Evolutionary conservation across 2,329 filamentous ascomycete genomes (phyloP).

Genomic region (Ramularia collo-cygni): DNA sequence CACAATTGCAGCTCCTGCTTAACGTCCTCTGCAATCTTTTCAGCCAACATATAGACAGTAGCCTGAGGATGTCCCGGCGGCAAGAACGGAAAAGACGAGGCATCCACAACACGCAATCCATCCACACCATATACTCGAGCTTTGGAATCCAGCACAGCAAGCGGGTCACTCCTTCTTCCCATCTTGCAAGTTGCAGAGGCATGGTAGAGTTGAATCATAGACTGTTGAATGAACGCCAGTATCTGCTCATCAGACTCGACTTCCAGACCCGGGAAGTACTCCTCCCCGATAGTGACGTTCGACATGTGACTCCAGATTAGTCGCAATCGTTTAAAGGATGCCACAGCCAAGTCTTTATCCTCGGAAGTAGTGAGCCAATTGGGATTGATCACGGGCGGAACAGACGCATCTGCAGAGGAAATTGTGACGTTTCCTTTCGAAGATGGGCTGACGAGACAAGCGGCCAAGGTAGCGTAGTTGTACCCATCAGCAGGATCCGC

Average conservation of each 20-base stretch:
- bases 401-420: slow-evolving; percentile 19
- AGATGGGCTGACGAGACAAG: slow-evolving; percentile 27
- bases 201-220: slow-evolving; percentile 10
- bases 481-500: slow-evolving; percentile 1
- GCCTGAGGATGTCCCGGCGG: slow-evolving; percentile 22
- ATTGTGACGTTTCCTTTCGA: slow-evolving; percentile 33
- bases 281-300: slow-evolving; percentile 11
- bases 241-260: slow-evolving; percentile 16
- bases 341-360: slow-evolving; percentile 30
- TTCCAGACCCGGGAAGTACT: slow-evolving; percentile 11
- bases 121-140: slow-evolving; percentile 16
- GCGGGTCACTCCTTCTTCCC: slow-evolving; percentile 4
- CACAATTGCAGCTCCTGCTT: too few relatives aligned
- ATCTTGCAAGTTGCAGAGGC: slow-evolving; percentile 14
- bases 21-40: slow-evolving; percentile 25
- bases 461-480: slow-evolving; percentile 30
- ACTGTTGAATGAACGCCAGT: slow-evolving; percentile 11
- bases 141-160: slow-evolving; percentile 16
- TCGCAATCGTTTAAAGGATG: slow-evolving; percentile 28
- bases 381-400: slow-evolving; percentile 30
- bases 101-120: slow-evolving; percentile 19
- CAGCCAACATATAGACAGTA: slow-evolving; percentile 20
- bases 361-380: slow-evolving; percentile 30
- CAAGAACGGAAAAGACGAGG: slow-evolving; percentile 16
- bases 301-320: slow-evolving; percentile 20